These are phyloP conservation scores for Knoxia roxburghii DNA, from an alignment of 257 asterid species.

Conservation along the genomic window DNA sequence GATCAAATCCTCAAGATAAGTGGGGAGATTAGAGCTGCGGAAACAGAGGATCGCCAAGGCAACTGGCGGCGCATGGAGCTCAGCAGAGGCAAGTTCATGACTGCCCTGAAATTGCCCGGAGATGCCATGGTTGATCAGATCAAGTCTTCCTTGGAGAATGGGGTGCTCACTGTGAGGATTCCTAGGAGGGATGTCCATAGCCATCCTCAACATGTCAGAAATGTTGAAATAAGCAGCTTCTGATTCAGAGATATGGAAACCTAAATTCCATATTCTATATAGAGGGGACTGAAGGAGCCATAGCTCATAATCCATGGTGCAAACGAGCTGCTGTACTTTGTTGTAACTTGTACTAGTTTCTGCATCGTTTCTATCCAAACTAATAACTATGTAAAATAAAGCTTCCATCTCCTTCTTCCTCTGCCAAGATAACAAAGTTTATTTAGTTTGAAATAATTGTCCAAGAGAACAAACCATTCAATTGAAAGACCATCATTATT, in stretches of 20 bases:
- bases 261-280: too few species aligned
- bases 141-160: conserved; percentile 7
- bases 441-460: too few species aligned
- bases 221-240: background rate
- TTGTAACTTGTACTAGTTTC: too few species aligned
- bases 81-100: conserved; percentile 11
- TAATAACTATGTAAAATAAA: too few species aligned
- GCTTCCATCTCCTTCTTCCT: too few species aligned
- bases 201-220: background rate
- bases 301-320: too few species aligned
- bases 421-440: too few species aligned
- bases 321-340: too few species aligned
- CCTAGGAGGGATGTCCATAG: conserved; percentile 6
- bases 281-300: too few species aligned
- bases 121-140: conserved; percentile 12
- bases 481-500: too few species aligned
- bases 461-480: too few species aligned
- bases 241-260: background rate
- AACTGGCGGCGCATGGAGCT: background rate
- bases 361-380: too few species aligned
- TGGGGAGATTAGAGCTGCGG: background rate
- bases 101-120: conserved; percentile 11
- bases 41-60: background rate
- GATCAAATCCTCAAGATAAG: conserved; percentile 14
- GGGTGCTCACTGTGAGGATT: conserved; percentile 12